Base-by-base conservation (phyloP, 169 alveolate species). In the Plasmodium gaboni region DNA sequence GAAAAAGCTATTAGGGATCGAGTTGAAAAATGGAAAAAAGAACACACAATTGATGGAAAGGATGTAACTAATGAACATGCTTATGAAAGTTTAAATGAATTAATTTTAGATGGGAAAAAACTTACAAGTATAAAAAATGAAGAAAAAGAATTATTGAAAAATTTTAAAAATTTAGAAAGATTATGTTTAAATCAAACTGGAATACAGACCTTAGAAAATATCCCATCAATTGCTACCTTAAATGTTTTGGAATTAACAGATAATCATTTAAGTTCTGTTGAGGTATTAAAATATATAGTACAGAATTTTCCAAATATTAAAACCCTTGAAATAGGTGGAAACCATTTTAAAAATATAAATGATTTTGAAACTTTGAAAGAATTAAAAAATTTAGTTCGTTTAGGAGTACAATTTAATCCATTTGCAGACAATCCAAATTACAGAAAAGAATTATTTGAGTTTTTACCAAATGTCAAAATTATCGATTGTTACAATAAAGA, bases 401-500 rank as follows among this genome's bases (percentile, higher is more conserved):
- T 96, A 91, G 97, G 98, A 7, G 93, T 96, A 28, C 96, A 96
- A 28, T 89, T 96, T 95, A 96, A 96, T 92, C 98, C 98, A 2
- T 88, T 96, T 73, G 96, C 98, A 26, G 92, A 87, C 15, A 86
- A 88, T 48, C 93, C 94, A 13, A 93, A 94, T 42, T 96, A 96
- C 92, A 70, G 98, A 71, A 95, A 94, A 46, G 89, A 85, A 38
- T 96, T 96, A 63, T 96, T 96, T 85, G 93, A 87, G 10, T 78
- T 94, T 17, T 74, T 96, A 38, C 98, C 98, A 5, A 85, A 93
- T 17, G 93, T 96, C 61, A 93, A 92, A 63, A 92, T 96, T 19
- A 95, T 96, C 42, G 98, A 96, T 93, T 93, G 95, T 38, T 93
- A 73, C 12, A 97, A 96, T 70, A 92, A 93, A 64, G 91, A 92